Percentiles rank a stretch among this genome's conserved stretches.
Conservation (phyloP, 1,284 basidiomycete species). For the Leccinum glutinopallens region DNA sequence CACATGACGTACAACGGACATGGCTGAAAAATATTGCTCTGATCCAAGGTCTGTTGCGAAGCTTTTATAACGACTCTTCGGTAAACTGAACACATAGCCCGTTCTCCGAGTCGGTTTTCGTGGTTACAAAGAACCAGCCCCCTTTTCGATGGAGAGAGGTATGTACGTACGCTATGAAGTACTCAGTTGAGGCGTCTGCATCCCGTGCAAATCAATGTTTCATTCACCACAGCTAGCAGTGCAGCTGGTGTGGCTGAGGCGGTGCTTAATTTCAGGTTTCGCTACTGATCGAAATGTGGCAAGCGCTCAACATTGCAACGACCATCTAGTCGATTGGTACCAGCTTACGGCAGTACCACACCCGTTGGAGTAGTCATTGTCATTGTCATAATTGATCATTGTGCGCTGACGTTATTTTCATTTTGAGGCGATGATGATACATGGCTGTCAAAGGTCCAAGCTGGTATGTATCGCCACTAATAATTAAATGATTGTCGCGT, state of each 20-base stretch:
- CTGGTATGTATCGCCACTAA: no score
- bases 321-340: neutral
- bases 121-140: neutral
- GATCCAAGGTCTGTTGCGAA: neutral
- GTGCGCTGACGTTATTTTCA: neutral
- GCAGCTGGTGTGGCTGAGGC: neutral
- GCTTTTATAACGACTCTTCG: neutral
- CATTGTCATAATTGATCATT: neutral
- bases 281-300: neutral
- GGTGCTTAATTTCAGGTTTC: neutral
- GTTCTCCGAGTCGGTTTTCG: neutral
- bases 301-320: neutral
- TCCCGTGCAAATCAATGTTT: neutral
- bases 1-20: neutral
- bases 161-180: neutral
- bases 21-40: neutral
- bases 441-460: neutral
- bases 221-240: neutral
- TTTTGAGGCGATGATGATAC: neutral
- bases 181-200: neutral
- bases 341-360: neutral
- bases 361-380: neutral
- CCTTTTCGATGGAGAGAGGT: neutral
- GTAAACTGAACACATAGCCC: neutral
- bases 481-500: neutral